phyloP scores from a whole-genome alignment of 352 stramenopile species.

The Pythium graminicola region DNA sequence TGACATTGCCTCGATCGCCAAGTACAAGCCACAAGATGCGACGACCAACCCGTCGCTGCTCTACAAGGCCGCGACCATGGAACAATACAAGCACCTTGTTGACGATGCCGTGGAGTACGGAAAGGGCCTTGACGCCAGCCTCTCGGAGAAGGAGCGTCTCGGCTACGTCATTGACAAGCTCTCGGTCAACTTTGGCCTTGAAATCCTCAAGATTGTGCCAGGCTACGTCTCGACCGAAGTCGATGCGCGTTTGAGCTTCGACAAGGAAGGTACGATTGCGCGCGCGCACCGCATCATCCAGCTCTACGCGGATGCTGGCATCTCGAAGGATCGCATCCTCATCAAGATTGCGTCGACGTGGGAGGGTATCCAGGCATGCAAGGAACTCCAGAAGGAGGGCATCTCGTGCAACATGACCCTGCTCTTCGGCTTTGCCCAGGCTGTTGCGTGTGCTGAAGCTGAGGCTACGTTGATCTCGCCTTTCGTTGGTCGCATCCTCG shows the following conservation, averaged over 20 bases:
- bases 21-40: constrained; percentile 94
- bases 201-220: constrained; percentile 96
- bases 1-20: constrained; percentile 89
- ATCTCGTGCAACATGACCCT: constrained; percentile 99
- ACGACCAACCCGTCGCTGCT: constrained; percentile 99
- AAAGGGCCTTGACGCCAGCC: constrained; percentile 55
- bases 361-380: constrained; percentile 96
- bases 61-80: constrained; percentile 95
- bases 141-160: constrained; percentile 83
- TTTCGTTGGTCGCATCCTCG: constrained; percentile 95
- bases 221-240: constrained; percentile 99
- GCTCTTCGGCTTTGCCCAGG: constrained; percentile 97
- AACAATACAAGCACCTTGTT: constrained; percentile 95
- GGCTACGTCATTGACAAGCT: constrained; percentile 96
- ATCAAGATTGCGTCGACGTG: constrained; percentile 98
- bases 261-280: constrained; percentile 90
- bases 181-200: constrained; percentile 96
- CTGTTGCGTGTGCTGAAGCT: constrained; percentile 92
- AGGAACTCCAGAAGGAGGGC: constrained; percentile 94
- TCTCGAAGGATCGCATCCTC: constrained; percentile 94
- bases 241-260: constrained; percentile 95
- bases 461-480: constrained; percentile 94
- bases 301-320: constrained; percentile 95
- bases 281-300: constrained; percentile 94
- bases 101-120: constrained; percentile 94